Base-by-base conservation (phyloP, 176 grass and related monocot species). In the Avena insularis region DNA sequence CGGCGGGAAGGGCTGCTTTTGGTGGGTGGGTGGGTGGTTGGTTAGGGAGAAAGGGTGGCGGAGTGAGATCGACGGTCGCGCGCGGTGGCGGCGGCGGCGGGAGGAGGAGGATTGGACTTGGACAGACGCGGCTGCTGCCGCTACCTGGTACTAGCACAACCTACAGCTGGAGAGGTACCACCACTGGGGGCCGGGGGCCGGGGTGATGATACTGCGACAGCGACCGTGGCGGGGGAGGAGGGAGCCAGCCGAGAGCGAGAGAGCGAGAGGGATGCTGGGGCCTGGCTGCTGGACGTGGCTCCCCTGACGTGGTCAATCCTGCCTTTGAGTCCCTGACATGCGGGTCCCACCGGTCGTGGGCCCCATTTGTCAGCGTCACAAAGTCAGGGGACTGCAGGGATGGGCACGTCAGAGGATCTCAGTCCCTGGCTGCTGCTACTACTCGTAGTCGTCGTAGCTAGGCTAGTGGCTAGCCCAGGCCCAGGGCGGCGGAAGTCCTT, bases 61-160 rank as follows among this genome's bases (percentile, higher is more conserved):
- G 79, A 13, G 63, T 5, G 1, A 40, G 74, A 49, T 46, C 70
- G 78, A 79, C 20, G 76, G 29, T 19, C 75, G 19, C 3, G 27
- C 35, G 74, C 27, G 79, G 60, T 56, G 86, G 86, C 58, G 76
- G 53, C 58, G 12, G 43, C 60, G 23, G 14, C 10, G 25, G 20
- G 25, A 31, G 64, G 29, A 66, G 27, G 25, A 66, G 31, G 31
- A 33, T 33, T 4, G 72, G 13, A 43, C 48, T 43, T 43, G 25
- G 74, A 6, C 15, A 19, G 74, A 1, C 50, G 74, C 38, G 20
- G 67, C 38, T 19, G 36, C 48, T 16, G 8, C 75, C 29, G 35
- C 35, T 43, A 33, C 73, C 73, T 54, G 48, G 48, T 67, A 67
- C 13, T 36, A 35, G 29, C 64, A 67, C 64, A 36, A 67, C 9